These are phyloP conservation scores for Yarrowia osloensis DNA, from an alignment of 805 yeast species.

Conservation along the genomic window DNA sequence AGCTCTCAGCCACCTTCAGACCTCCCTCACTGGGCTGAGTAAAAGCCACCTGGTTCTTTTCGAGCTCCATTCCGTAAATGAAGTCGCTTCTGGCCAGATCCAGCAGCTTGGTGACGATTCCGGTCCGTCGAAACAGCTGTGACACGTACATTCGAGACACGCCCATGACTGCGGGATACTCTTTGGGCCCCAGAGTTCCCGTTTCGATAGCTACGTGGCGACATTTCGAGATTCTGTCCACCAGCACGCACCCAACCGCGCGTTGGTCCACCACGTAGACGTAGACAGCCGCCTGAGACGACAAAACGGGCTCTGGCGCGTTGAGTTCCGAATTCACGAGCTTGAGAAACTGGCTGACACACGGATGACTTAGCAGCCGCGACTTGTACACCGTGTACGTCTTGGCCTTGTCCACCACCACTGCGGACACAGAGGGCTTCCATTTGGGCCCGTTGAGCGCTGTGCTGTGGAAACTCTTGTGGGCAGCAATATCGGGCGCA, in stretches of 20 bases:
- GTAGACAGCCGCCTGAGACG: constrained; percentile 12
- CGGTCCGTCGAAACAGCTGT: not conserved
- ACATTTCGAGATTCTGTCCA: not conserved
- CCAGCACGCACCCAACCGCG: constrained; percentile 23
- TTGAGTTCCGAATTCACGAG: constrained; percentile 26
- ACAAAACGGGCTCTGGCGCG: constrained; percentile 12
- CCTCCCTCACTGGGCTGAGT: constrained; percentile 29
- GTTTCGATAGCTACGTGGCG: not conserved
- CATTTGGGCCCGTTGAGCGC: constrained; percentile 26
- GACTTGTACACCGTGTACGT: constrained; percentile 11
- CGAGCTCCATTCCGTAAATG: constrained; percentile 15
- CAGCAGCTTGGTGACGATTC: constrained; percentile 19
- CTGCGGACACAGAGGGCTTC: not conserved
- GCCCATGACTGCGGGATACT: constrained; percentile 15
- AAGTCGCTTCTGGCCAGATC: constrained; percentile 6
- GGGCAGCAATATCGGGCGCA: not conserved
- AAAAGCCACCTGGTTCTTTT: not conserved
- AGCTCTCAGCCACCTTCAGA: constrained; percentile 12
- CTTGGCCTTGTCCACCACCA: not conserved
- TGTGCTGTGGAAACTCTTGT: constrained; percentile 13
- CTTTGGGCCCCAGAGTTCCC: constrained; percentile 1
- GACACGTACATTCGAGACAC: constrained; percentile 30
- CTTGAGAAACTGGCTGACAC: constrained; percentile 2
- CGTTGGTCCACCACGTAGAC: constrained; percentile 22
- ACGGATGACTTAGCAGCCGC: constrained; percentile 4